Conservation (phyloP, 768 basidiomycete species). For the Coprinopsis sp. region DNA sequence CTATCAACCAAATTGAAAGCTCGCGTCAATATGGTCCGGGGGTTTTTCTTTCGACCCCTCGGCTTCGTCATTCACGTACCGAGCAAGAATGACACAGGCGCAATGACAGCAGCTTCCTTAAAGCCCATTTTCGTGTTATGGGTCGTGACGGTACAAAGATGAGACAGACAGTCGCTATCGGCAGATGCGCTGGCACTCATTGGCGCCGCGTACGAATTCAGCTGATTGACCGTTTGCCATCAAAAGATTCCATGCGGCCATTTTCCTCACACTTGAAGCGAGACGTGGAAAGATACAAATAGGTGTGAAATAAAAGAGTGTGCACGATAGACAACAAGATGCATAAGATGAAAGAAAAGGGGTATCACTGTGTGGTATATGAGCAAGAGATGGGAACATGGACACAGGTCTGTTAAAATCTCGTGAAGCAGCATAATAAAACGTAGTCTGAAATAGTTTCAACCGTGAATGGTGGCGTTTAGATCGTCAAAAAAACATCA, state of each 20-base stretch:
- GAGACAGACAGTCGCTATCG: not conserved
- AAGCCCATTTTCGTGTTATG: conserved; percentile 63
- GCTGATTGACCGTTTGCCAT: too few relatives aligned
- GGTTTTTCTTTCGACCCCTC: not conserved
- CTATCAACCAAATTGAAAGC: conserved; percentile 31
- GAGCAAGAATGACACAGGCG: conserved; percentile 85
- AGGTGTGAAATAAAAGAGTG: not conserved
- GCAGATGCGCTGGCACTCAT: too few relatives aligned
- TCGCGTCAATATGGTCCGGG: not conserved
- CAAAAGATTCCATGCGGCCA: too few relatives aligned
- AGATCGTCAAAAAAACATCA: conserved; percentile 4
- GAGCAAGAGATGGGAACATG: conserved; percentile 9
- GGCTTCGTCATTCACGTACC: conserved; percentile 45
- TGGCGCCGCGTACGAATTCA: too few relatives aligned
- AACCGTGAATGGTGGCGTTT: not conserved
- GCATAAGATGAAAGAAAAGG: conserved; percentile 13
- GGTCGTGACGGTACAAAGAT: not conserved
- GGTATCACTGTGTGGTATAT: conserved; percentile 40
- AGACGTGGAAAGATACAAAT: too few relatives aligned
- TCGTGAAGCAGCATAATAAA: conserved; percentile 7
- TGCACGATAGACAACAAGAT: conserved; percentile 8
- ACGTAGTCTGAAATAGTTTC: not conserved
- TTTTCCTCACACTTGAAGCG: too few relatives aligned
- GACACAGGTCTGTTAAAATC: conserved; percentile 4
- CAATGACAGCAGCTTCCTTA: conserved; percentile 82